phyloP scores from a whole-genome alignment of 305 asterid genomes.

The Rubia tinctorum region DNA sequence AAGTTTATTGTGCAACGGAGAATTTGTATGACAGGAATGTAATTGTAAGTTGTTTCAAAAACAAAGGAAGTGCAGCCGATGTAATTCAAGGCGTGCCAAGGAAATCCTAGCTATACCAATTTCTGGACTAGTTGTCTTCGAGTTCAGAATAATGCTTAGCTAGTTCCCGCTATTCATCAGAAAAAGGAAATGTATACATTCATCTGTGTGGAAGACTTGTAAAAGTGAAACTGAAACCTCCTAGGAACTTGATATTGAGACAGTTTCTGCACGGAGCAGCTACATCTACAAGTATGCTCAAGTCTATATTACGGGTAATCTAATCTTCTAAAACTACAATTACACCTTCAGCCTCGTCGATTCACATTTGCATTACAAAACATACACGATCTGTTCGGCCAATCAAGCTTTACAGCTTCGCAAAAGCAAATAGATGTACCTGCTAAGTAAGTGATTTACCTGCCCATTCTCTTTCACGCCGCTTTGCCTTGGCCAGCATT shows the following conservation, averaged over 20 bases:
- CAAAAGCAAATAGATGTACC: background rate
- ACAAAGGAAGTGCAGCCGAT: too few species aligned
- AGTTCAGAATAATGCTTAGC: too few species aligned
- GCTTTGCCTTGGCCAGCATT: conserved; percentile 89
- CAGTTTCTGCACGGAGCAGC: background rate
- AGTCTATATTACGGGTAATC: background rate
- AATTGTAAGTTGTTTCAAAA: too few species aligned
- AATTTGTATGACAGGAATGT: too few species aligned
- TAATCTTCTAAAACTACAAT: background rate
- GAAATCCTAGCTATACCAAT: too few species aligned
- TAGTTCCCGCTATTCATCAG: too few species aligned
- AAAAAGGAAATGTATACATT: background rate
- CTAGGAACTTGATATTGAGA: background rate
- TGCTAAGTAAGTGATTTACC: conserved; percentile 75
- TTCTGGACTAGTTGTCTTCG: too few species aligned
- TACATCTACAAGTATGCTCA: background rate
- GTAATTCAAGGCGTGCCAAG: too few species aligned
- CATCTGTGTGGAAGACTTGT: background rate
- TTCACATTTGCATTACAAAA: background rate
- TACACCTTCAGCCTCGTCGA: background rate
- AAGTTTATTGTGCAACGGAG: too few species aligned
- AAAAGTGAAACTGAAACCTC: background rate
- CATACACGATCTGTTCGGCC: background rate
- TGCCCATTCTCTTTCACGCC: conserved; percentile 92
- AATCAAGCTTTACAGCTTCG: background rate